Conservation (phyloP, 768 basidiomycete genomes). For the Lepiota brunneoincarnata region DNA sequence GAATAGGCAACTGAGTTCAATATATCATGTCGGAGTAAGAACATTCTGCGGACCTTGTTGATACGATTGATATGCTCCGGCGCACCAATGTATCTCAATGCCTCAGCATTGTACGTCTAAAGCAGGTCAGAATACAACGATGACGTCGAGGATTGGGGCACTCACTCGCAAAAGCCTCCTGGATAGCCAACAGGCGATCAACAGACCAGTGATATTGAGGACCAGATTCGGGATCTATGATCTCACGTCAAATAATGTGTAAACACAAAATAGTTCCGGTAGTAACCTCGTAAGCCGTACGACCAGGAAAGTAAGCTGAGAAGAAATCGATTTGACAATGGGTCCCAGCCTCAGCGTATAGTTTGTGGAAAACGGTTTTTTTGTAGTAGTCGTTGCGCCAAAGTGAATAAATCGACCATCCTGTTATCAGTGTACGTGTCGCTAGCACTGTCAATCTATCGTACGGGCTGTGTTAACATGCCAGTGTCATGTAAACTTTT, state of each 20-base stretch:
- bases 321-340: constrained; percentile 51
- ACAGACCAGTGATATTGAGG: constrained; percentile 40
- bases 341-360: constrained; percentile 36
- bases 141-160: not conserved
- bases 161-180: constrained; percentile 42
- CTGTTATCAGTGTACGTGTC: constrained; percentile 43
- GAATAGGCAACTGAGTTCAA: not conserved
- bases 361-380: constrained; percentile 28
- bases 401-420: constrained; percentile 49
- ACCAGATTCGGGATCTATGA: constrained; percentile 47
- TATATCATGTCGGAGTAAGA: not conserved
- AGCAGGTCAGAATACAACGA: not conserved
- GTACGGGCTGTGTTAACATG: not conserved
- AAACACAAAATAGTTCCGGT: not conserved
- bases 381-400: constrained; percentile 40
- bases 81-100: constrained; percentile 53
- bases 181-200: constrained; percentile 41
- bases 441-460: constrained; percentile 45
- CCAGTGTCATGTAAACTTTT: not conserved
- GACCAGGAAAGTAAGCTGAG: constrained; percentile 37
- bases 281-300: constrained; percentile 41
- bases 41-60: constrained; percentile 28
- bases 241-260: not conserved
- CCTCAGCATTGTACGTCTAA: constrained; percentile 43
- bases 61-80: constrained; percentile 47